Evolutionary conservation across 129 eudicot genomes (phyloP), one percentile per base, ranked within the genome.

Genomic region (Centrapalus pauciflorus): DNA sequence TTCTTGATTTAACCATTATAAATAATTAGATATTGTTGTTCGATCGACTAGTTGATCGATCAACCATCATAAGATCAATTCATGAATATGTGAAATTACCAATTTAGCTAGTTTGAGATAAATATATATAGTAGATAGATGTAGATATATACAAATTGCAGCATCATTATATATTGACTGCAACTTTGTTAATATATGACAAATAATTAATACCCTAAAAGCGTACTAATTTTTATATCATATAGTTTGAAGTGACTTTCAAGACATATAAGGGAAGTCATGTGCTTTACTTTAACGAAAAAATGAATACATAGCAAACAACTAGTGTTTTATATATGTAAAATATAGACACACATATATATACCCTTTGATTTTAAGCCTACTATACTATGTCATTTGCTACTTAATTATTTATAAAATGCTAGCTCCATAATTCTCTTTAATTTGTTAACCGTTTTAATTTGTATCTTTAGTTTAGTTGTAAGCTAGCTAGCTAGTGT

Each of bases 281-380:
- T 66, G 28, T 40, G 57, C 77, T 73, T 73, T 54, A 63, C 77
- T 64, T 73, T 71, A 54, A 73, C 63, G 77, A 57, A 27, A 63
- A 35, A 26, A 3, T 13, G 71, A 52, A 28, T 12, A n/a, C 65
- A 62, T 62, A 62, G 37, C 48, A 33, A 63, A n/a, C 13, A 72
- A 26, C 40, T 34, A 12, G 38, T 72, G 64, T 13, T 34, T 24
- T 6, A 41, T 23, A 45, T 71, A 58, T 26, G 27, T 28, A 57
- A 24, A 41, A 26, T 57, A 41, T 26, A 57, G 6, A 16, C 25
- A 40, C 24, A 17, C 64, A 67, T 26, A 17, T 12, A 40, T 57
- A 17, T 28, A 11, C 33, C 66, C 29, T 70, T 30, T 70, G 46
- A 45, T 48, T 71, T 32, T 23, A 71, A 61, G 67, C 20, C 76